Conservation (phyloP, 345 rosid genomes). For the Corymbia maculata region DNA sequence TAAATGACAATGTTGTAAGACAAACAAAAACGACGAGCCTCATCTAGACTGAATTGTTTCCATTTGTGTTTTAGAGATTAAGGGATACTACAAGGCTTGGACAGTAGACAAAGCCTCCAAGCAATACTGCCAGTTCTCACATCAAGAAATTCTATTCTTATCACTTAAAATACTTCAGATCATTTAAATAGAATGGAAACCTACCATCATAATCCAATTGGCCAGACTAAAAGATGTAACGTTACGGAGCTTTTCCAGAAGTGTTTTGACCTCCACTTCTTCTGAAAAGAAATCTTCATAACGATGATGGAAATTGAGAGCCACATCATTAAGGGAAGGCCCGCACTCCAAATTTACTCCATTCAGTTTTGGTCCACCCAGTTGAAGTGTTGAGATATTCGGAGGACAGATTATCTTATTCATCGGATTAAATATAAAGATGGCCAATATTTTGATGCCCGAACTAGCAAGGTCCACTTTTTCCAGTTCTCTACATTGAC, state of each 20-base stretch:
- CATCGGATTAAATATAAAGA: background rate
- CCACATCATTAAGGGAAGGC: background rate
- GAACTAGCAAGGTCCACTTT: background rate
- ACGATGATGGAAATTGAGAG: background rate
- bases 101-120: background rate
- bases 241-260: background rate
- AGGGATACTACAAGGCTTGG: background rate
- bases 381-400: background rate
- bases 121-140: background rate
- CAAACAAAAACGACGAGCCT: background rate
- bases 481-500: background rate
- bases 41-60: background rate
- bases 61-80: background rate
- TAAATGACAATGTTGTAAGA: background rate
- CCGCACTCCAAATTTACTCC: background rate
- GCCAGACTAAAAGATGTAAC: background rate
- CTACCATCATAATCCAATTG: background rate
- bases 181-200: background rate
- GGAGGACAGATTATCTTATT: background rate
- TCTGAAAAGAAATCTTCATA: background rate
- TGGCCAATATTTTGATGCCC: background rate
- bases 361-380: background rate
- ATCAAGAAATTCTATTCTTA: background rate
- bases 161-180: background rate
- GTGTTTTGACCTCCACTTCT: background rate